phyloP scores from a whole-genome alignment of 2,329 filamentous ascomycete species.

The Thielaviopsis euricoi region DNA sequence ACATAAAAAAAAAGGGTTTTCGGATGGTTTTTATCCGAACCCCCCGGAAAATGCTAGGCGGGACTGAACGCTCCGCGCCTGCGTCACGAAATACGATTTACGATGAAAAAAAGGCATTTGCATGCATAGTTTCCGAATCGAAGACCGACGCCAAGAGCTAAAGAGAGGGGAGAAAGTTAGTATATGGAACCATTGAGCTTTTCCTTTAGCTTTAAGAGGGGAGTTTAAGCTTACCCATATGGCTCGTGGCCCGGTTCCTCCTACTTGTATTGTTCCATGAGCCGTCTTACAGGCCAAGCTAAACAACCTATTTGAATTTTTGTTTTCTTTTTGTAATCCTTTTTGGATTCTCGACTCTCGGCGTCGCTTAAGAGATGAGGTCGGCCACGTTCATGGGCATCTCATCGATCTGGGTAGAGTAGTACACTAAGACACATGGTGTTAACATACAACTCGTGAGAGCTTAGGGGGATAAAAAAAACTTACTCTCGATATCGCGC shows the following conservation, averaged over 20 bases:
- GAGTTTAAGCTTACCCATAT: slow-evolving; percentile 2
- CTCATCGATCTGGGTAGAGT: slow-evolving; percentile 93
- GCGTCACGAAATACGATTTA: neutral
- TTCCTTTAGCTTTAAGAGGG: no score
- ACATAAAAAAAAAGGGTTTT: neutral
- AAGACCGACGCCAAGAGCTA: neutral
- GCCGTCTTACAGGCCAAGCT: slow-evolving; percentile 3
- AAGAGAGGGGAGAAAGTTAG: neutral
- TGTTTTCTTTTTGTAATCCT: neutral
- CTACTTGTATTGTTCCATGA: slow-evolving; percentile 10
- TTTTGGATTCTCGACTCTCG: neutral
- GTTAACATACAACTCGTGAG: no score
- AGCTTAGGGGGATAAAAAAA: neutral
- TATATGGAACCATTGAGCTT: neutral
- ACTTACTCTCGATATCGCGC: slow-evolving; percentile 82
- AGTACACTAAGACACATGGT: slow-evolving; percentile 52
- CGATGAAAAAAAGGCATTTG: neutral
- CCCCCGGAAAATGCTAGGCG: neutral
- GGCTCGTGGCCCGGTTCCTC: slow-evolving; percentile 12
- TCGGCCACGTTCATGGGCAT: slow-evolving; percentile 92
- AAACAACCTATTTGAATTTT: slow-evolving; percentile 1
- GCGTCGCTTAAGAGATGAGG: slow-evolving; percentile 29
- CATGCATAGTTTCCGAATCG: slow-evolving; percentile 3
- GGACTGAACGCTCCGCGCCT: neutral
- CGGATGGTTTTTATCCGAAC: neutral